These are phyloP conservation scores for Tagetes patula DNA, from an alignment of 129 eudicot genomes.

Conservation along the genomic window DNA sequence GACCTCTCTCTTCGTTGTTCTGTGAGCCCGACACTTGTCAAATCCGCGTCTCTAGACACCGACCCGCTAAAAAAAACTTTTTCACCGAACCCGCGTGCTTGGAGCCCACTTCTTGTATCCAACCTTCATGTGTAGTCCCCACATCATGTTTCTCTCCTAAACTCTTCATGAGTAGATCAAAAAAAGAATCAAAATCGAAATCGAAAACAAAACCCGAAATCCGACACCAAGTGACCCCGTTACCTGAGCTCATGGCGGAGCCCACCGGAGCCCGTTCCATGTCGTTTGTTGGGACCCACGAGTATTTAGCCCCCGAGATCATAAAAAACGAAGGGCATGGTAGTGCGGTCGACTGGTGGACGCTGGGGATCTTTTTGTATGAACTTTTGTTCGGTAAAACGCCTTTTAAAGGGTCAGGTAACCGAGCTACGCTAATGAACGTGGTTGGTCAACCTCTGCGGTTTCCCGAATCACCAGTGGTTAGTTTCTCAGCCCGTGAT, in stretches of 20 bases:
- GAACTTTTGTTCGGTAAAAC: not conserved
- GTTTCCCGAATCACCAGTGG: not conserved
- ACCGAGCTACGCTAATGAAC: not conserved
- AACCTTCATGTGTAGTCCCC: constrained; percentile 69
- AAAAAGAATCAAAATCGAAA: constrained; percentile 48
- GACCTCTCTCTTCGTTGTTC: constrained; percentile 42
- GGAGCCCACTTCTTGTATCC: constrained; percentile 71
- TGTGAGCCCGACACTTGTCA: constrained; percentile 77
- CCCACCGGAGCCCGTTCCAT: constrained; percentile 7
- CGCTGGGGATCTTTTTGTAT: not conserved
- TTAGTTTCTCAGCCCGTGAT: constrained; percentile 9
- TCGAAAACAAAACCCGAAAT: constrained; percentile 7
- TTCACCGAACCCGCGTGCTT: constrained; percentile 68
- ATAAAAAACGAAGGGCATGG: not conserved
- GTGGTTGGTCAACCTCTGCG: constrained; percentile 3
- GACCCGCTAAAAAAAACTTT: constrained; percentile 44
- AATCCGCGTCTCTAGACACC: constrained; percentile 46
- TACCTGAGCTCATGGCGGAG: constrained; percentile 9
- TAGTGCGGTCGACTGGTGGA: constrained; percentile 1
- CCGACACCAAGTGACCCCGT: constrained; percentile 7
- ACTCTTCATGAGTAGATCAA: constrained; percentile 62
- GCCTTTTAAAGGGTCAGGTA: not conserved
- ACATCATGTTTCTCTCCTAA: constrained; percentile 74
- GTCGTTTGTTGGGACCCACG: not conserved
- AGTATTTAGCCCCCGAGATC: too few relatives aligned